Evolutionary conservation across 225 moss, liverwort and hornwort species (phyloP).

Genomic region (Pseudisothecium myosuroides): DNA sequence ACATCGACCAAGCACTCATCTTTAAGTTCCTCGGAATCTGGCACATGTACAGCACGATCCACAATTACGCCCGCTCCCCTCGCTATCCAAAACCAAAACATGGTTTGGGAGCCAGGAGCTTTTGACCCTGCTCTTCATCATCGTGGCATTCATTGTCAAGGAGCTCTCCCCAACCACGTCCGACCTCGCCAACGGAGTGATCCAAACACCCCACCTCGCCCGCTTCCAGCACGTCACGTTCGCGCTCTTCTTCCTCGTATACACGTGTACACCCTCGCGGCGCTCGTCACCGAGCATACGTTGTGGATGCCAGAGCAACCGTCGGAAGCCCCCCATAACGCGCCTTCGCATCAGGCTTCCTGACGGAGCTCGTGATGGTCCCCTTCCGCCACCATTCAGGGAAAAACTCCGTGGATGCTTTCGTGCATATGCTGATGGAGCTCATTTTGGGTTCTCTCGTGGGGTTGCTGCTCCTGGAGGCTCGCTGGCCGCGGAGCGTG

Average conservation of each 20-base stretch:
- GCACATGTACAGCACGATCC: constrained; percentile 37
- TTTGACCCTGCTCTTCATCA: constrained; percentile 42
- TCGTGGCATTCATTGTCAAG: constrained; percentile 23
- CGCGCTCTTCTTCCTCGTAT: constrained; percentile 42
- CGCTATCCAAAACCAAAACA: constrained; percentile 15
- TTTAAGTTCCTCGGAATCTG: constrained; percentile 42
- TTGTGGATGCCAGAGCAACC: constrained; percentile 1
- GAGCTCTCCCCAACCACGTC: constrained; percentile 34
- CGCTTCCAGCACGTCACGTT: constrained; percentile 56
- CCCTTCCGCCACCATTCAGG: constrained; percentile 49
- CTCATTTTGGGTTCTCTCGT: constrained; percentile 32
- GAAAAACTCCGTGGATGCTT: constrained; percentile 24
- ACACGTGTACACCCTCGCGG: constrained; percentile 30
- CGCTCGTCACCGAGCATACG: not conserved
- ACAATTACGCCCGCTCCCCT: constrained; percentile 12
- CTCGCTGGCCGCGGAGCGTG: constrained; percentile 24
- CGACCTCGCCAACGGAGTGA: constrained; percentile 31
- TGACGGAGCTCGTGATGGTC: constrained; percentile 54
- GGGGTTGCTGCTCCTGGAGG: constrained; percentile 38
- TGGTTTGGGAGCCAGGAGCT: constrained; percentile 47
- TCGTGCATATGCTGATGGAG: constrained; percentile 66
- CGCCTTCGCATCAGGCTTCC: constrained; percentile 48
- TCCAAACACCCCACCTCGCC: constrained; percentile 27
- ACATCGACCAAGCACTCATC: constrained; percentile 44
- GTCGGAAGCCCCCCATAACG: constrained; percentile 26